Conservation (phyloP, 495 filamentous ascomycete genomes). For the Podospora pseudocomata region DNA sequence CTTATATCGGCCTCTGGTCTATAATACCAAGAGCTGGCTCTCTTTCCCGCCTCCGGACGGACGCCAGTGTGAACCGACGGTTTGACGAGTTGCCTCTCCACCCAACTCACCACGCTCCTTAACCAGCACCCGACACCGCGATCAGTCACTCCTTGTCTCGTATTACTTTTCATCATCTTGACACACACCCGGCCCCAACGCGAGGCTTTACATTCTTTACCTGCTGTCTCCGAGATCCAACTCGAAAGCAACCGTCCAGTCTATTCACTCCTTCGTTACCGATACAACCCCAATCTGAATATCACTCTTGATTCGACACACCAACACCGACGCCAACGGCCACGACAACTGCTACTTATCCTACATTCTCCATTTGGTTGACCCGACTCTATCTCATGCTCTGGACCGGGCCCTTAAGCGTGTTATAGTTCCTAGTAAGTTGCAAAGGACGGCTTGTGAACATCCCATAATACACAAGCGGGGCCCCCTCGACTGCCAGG, state of each 20-base stretch:
- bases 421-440: constrained; percentile 42
- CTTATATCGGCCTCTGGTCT: constrained; percentile 49
- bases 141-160: constrained; percentile 27
- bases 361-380: constrained; percentile 10
- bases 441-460: constrained; percentile 24
- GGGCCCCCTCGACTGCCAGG: constrained; percentile 23
- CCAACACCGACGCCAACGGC: neutral
- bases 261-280: neutral
- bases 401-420: constrained; percentile 28
- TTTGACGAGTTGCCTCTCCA: constrained; percentile 41
- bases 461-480: constrained; percentile 31
- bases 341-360: neutral
- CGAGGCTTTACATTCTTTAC: constrained; percentile 14
- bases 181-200: constrained; percentile 1
- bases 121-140: constrained; percentile 21
- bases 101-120: constrained; percentile 46
- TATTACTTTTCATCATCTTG: constrained; percentile 2
- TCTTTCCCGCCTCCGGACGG: constrained; percentile 38
- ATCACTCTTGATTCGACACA: neutral
- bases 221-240: neutral
- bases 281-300: too few species aligned
- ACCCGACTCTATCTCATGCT: constrained; percentile 17
- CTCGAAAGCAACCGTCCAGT: neutral
- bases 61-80: constrained; percentile 39
- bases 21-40: constrained; percentile 53